A percentile compares a stretch with the other conserved stretches of the same genome.
phyloP scores from a whole-genome alignment of 805 yeast genomes.

The Kuraishia cidri region DNA sequence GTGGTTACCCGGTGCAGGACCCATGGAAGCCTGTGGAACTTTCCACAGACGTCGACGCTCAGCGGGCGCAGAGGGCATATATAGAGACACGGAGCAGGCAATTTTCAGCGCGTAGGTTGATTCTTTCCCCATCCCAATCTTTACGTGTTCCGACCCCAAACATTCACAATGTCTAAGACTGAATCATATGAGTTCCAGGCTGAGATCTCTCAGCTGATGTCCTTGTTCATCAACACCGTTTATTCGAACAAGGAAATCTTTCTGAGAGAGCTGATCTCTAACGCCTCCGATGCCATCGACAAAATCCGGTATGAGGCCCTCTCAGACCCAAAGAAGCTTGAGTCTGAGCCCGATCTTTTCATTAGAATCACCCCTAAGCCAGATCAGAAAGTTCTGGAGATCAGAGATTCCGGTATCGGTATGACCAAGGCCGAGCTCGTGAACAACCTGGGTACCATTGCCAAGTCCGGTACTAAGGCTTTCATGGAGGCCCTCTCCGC shows the following conservation, averaged over 20 bases:
- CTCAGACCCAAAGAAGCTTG: constrained; percentile 85
- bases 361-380: constrained; percentile 97
- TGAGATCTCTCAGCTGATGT: constrained; percentile 99
- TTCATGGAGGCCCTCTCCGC: constrained; percentile 99
- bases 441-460: constrained; percentile 99
- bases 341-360: constrained; percentile 91
- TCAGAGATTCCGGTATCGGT: constrained; percentile 99
- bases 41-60: too few relatives aligned
- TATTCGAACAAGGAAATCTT: constrained; percentile 99
- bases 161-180: too few relatives aligned
- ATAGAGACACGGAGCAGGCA: too few relatives aligned
- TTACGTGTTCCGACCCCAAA: too few relatives aligned
- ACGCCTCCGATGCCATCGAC: constrained; percentile 98
- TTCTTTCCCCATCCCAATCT: too few relatives aligned
- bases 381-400: constrained; percentile 88
- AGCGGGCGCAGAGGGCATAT: too few relatives aligned
- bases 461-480: constrained; percentile 99
- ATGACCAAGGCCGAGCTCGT: constrained; percentile 99
- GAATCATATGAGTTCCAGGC: constrained; percentile 98
- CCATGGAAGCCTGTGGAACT: too few relatives aligned
- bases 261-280: constrained; percentile 97
- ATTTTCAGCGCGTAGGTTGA: too few relatives aligned
- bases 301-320: constrained; percentile 96
- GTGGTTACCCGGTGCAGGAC: too few relatives aligned
- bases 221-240: constrained; percentile 99